Conservation (phyloP, 2,329 filamentous ascomycete genomes). For the Raffaelea arxii region DNA sequence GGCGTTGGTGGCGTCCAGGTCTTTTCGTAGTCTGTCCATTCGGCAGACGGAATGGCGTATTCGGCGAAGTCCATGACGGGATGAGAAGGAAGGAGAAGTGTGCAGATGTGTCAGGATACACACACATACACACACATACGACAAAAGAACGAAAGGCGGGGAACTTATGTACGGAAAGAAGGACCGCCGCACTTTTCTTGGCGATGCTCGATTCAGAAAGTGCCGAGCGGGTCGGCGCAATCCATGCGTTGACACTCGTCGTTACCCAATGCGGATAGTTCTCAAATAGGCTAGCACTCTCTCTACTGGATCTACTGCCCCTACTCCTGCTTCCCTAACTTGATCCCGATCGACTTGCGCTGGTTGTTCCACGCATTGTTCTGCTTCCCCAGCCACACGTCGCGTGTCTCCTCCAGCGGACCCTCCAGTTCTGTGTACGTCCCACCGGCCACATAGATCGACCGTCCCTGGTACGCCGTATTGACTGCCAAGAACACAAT, state of each 20-base stretch:
- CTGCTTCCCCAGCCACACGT: slow-evolving; percentile 19
- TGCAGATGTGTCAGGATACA: no score
- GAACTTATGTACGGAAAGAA: no score
- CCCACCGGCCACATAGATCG: slow-evolving; percentile 18
- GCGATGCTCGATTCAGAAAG: not conserved
- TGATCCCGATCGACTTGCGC: slow-evolving; percentile 1
- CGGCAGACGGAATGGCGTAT: not conserved
- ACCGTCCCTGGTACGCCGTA: slow-evolving; percentile 14
- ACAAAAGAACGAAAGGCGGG: no score
- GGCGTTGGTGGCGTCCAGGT: slow-evolving; percentile 5
- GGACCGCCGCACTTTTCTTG: no score
- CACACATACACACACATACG: no score
- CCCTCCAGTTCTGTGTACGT: slow-evolving; percentile 19
- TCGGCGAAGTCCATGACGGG: slow-evolving; percentile 1
- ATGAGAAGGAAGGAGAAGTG: no score
- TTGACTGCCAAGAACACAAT: slow-evolving; percentile 22
- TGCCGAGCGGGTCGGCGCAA: no score
- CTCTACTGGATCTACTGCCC: not conserved
- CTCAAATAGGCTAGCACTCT: not conserved
- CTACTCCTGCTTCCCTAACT: slow-evolving; percentile 4
- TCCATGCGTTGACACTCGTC: no score
- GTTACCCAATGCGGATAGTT: no score
- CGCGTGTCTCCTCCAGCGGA: slow-evolving; percentile 13
- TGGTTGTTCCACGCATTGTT: slow-evolving; percentile 8
- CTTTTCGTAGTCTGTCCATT: slow-evolving; percentile 5